Evolutionary conservation across 169 alveolate species (phyloP).

Genomic region (Plasmodium knowlesi): DNA sequence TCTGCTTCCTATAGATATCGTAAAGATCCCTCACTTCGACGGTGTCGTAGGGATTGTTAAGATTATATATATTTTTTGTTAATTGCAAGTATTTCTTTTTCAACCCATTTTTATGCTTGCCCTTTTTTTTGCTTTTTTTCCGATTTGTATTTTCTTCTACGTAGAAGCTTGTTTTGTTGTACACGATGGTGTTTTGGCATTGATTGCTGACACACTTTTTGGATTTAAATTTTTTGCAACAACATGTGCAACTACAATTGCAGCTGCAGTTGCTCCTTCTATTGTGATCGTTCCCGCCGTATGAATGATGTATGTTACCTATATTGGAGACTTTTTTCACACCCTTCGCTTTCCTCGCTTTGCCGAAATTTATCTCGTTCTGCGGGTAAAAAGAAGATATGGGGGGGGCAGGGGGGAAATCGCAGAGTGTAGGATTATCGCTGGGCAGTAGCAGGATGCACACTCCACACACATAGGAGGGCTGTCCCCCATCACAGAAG

Average conservation of each 20-base stretch:
- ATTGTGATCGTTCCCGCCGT: conserved; percentile 17
- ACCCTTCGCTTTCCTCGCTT: background rate
- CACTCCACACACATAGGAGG: background rate
- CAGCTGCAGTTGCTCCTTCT: background rate
- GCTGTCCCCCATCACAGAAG: background rate
- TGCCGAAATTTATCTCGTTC: background rate
- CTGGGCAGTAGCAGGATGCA: background rate
- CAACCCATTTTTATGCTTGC: conserved; percentile 2
- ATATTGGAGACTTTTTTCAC: background rate
- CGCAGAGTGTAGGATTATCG: background rate
- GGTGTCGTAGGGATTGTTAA: conserved; percentile 55
- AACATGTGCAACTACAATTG: background rate
- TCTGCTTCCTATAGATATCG: conserved; percentile 40
- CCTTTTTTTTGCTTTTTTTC: conserved; percentile 44
- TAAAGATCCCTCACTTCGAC: conserved; percentile 59
- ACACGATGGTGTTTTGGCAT: conserved; percentile 41
- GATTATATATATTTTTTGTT: conserved; percentile 46
- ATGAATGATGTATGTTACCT: background rate
- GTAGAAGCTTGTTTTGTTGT: conserved; percentile 40
- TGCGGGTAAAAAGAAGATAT: background rate
- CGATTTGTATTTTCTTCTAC: conserved; percentile 45
- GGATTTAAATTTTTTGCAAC: conserved; percentile 1
- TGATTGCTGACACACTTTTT: conserved; percentile 21
- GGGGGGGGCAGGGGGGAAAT: background rate
- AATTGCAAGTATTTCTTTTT: conserved; percentile 30